Evolutionary conservation across 2,329 filamentous ascomycete genomes (phyloP).

Genomic region (Knufia petricola): DNA sequence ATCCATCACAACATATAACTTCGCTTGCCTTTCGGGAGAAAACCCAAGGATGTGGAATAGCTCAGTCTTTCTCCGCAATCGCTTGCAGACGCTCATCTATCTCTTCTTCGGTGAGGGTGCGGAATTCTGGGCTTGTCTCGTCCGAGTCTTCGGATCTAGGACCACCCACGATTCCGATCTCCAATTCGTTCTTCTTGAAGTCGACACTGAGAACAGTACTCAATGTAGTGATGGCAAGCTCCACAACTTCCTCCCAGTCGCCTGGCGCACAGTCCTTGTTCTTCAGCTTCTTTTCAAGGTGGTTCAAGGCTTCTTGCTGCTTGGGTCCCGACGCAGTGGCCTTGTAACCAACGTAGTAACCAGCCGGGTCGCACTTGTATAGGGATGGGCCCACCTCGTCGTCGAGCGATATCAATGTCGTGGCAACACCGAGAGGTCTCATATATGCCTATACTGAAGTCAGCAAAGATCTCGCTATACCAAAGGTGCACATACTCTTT

Average conservation of each 20-base stretch:
- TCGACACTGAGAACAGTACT: slow-evolving; percentile 97
- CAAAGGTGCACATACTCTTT: slow-evolving; percentile 56
- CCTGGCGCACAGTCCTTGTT: slow-evolving; percentile 94
- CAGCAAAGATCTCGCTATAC: not conserved
- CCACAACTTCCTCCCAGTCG: slow-evolving; percentile 93
- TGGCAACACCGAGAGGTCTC: slow-evolving; percentile 92
- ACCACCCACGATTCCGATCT: slow-evolving; percentile 93
- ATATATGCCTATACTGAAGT: slow-evolving; percentile 68
- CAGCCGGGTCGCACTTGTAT: slow-evolving; percentile 96
- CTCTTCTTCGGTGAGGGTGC: slow-evolving; percentile 88
- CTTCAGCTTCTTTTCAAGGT: slow-evolving; percentile 98
- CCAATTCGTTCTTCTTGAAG: slow-evolving; percentile 98
- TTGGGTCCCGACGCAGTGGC: slow-evolving; percentile 94
- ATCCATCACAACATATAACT: not conserved
- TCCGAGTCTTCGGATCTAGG: slow-evolving; percentile 73
- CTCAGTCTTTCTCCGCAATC: slow-evolving; percentile 92
- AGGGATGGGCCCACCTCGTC: slow-evolving; percentile 86
- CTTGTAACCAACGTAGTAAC: slow-evolving; percentile 98
- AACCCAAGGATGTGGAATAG: not conserved
- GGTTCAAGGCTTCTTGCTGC: slow-evolving; percentile 96
- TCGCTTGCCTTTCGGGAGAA: not conserved
- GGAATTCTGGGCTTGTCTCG: slow-evolving; percentile 69
- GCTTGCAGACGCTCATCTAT: slow-evolving; percentile 97
- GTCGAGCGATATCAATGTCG: slow-evolving; percentile 88
- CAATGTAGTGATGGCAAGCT: slow-evolving; percentile 88